Conservation (phyloP, 208 protist genomes). For the Porcisia deanei region DNA sequence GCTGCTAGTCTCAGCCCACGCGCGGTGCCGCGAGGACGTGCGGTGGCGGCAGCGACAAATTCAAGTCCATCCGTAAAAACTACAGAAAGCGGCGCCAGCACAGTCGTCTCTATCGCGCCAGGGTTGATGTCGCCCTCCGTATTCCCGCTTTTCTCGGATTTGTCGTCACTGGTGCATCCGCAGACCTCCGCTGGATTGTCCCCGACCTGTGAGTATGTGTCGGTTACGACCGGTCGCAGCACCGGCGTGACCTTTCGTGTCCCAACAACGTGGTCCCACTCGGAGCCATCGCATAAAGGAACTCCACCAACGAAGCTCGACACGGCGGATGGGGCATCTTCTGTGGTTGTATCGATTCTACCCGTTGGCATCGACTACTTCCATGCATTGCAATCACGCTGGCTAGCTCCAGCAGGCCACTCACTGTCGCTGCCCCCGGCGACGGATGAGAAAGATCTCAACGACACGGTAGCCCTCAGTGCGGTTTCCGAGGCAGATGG, state of each 20-base stretch:
- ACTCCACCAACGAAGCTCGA: constrained; percentile 4
- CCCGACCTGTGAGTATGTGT: constrained; percentile 29
- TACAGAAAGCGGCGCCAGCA: neutral
- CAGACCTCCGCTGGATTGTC: neutral
- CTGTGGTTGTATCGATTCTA: constrained; percentile 20
- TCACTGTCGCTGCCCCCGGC: constrained; percentile 22
- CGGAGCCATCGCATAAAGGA: neutral
- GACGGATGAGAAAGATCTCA: constrained; percentile 36
- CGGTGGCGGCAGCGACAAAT: neutral
- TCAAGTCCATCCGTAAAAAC: neutral
- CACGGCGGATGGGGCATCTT: neutral
- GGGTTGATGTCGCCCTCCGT: constrained; percentile 5
- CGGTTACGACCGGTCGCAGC: constrained; percentile 36
- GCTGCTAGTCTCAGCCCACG: neutral
- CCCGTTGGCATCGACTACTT: constrained; percentile 64
- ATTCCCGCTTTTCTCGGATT: neutral
- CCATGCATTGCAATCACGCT: constrained; percentile 43
- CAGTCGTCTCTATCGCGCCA: neutral
- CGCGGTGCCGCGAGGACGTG: neutral
- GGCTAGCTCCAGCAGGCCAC: constrained; percentile 25
- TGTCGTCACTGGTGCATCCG: neutral
- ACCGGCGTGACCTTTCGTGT: constrained; percentile 33
- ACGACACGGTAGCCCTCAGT: constrained; percentile 48
- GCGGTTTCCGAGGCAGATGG: constrained; percentile 36
- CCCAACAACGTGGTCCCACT: constrained; percentile 24